Conservation (phyloP, 2,329 filamentous ascomycete genomes). For the Ambrosiella xylebori region DNA sequence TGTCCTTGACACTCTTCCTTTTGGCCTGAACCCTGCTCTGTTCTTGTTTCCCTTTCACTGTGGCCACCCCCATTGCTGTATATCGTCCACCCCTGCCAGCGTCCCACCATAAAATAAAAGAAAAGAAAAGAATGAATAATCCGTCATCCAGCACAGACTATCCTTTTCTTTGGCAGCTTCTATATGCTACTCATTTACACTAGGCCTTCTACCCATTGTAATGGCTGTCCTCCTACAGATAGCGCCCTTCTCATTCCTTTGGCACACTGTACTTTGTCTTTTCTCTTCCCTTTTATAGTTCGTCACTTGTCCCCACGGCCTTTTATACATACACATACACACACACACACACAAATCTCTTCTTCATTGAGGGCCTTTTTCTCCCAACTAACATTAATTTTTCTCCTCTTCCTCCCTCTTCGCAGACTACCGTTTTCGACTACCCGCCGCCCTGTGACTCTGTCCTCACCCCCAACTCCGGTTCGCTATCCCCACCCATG, state of each 20-base stretch:
- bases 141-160: no score
- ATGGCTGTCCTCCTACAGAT: not conserved
- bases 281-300: not conserved
- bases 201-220: not conserved
- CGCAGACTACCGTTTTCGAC: conserved; percentile 19
- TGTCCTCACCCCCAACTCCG: conserved; percentile 26
- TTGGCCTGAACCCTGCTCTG: no score
- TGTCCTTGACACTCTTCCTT: no score
- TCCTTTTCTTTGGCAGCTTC: not conserved
- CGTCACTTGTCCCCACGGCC: not conserved
- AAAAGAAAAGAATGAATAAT: no score
- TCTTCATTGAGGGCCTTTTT: not conserved
- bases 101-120: no score
- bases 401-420: not conserved
- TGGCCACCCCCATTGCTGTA: no score
- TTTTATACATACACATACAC: not conserved
- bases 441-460: conserved; percentile 19
- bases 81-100: no score
- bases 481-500: conserved; percentile 21
- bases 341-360: not conserved
- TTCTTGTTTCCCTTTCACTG: no score
- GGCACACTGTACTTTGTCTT: not conserved
- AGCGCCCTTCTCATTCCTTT: not conserved
- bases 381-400: not conserved
- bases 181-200: not conserved